Percentiles rank a stretch among this genome's conserved stretches.
phyloP scores from a whole-genome alignment of 495 filamentous ascomycete species.

The Xylaria longipes region DNA sequence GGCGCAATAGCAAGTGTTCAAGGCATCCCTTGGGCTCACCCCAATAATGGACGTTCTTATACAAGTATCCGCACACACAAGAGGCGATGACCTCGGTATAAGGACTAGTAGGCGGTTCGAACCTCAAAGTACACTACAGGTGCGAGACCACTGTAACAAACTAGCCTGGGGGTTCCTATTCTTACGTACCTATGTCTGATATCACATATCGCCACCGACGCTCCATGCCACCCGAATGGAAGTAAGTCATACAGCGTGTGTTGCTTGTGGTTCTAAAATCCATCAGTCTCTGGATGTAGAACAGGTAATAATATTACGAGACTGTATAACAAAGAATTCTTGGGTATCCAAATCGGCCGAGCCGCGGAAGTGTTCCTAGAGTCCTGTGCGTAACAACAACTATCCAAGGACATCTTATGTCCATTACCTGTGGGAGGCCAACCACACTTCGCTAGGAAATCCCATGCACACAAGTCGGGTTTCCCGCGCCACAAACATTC shows the following conservation, averaged over 20 bases:
- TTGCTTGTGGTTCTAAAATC: neutral
- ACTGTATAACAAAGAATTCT: neutral
- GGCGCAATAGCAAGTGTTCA: neutral
- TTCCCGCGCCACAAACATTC: neutral
- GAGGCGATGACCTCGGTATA: neutral
- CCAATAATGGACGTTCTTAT: neutral
- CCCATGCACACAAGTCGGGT: neutral
- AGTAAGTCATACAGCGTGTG: neutral
- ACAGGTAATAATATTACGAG: neutral
- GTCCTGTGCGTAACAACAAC: neutral
- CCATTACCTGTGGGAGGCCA: neutral
- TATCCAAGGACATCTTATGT: neutral
- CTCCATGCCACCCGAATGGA: neutral
- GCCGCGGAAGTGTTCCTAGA: neutral
- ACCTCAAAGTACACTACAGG: neutral
- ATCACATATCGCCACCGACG: neutral
- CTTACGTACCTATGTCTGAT: neutral
- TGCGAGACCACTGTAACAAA: neutral
- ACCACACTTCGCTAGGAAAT: neutral
- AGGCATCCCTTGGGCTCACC: neutral
- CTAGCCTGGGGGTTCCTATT: neutral
- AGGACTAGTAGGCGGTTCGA: neutral
- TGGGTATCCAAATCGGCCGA: neutral
- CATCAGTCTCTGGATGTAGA: neutral
- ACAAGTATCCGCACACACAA: neutral